Conservation (phyloP, 345 rosid genomes). For the Eucalyptus cloeziana region DNA sequence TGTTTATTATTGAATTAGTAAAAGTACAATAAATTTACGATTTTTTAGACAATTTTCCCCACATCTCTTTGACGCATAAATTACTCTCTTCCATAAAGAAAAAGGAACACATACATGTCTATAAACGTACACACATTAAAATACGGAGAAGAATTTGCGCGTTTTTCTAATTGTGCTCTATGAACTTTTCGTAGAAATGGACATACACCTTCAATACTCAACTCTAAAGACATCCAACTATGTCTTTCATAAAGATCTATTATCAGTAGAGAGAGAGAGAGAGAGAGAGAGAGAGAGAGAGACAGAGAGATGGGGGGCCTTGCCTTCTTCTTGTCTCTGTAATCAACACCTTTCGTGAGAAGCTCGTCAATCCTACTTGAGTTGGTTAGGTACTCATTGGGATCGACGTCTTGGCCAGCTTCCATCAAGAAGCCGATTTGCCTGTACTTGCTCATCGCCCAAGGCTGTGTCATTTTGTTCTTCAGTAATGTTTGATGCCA, state of each 20-base stretch:
- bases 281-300: neutral
- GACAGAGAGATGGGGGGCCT: neutral
- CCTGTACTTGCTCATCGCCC: no score
- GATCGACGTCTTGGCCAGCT: no score
- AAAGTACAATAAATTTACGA: rapidly evolving
- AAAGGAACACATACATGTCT: neutral
- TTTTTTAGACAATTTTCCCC: no score
- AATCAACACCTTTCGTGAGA: rapidly evolving
- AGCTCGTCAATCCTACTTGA: rapidly evolving
- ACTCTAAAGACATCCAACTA: neutral
- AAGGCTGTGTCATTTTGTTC: no score
- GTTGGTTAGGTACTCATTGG: neutral
- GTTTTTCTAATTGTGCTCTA: neutral
- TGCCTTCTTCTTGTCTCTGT: neutral
- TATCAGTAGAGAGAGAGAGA: neutral
- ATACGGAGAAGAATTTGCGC: neutral
- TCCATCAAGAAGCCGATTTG: no score
- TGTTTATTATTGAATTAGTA: rapidly evolving
- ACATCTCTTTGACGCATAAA: neutral
- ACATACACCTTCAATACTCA: neutral
- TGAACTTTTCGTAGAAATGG: neutral
- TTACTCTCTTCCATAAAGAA: neutral
- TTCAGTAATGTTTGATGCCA: no score
- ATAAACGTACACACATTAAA: neutral
- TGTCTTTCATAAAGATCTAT: neutral